These are phyloP conservation scores for Albifimbria verrucaria DNA, from an alignment of 2,329 filamentous ascomycete genomes.

Conservation along the genomic window DNA sequence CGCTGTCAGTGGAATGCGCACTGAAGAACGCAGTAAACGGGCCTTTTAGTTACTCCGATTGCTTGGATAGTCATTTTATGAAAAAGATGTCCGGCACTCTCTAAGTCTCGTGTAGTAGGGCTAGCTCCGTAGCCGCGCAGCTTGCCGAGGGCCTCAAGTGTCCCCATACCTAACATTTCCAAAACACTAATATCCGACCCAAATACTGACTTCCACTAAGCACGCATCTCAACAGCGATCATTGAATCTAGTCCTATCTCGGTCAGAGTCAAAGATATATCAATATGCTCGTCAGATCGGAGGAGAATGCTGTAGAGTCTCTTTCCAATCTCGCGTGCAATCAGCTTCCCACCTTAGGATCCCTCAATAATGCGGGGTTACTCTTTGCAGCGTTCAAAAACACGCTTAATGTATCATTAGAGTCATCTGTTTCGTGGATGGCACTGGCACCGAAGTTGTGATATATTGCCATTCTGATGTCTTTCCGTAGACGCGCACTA, in stretches of 20 bases:
- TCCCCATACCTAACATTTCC: slow-evolving; percentile 16
- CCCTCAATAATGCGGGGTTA: neutral
- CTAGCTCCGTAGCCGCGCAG: too few relatives aligned
- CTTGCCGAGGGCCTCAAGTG: slow-evolving; percentile 9
- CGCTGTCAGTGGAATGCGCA: too few relatives aligned
- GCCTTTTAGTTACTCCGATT: too few relatives aligned
- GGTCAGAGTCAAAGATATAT: slow-evolving; percentile 3
- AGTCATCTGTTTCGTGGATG: neutral
- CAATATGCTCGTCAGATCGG: slow-evolving; percentile 6
- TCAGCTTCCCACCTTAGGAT: neutral
- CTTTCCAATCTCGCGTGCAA: slow-evolving; percentile 12
- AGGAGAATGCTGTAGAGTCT: slow-evolving; percentile 13
- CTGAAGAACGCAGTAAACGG: too few relatives aligned
- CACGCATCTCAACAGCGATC: slow-evolving; percentile 17
- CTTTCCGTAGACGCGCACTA: slow-evolving; percentile 13
- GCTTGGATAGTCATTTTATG: too few relatives aligned
- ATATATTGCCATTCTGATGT: slow-evolving; percentile 18
- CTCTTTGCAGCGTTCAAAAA: neutral
- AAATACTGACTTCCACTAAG: slow-evolving; percentile 16
- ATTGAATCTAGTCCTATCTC: slow-evolving; percentile 19
- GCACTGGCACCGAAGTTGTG: slow-evolving; percentile 4
- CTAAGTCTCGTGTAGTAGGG: too few relatives aligned
- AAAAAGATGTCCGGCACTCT: too few relatives aligned
- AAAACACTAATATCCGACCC: slow-evolving; percentile 16
- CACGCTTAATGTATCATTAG: neutral